Conservation (phyloP, 2,329 filamentous ascomycete species). For the Ilyonectria sp. region DNA sequence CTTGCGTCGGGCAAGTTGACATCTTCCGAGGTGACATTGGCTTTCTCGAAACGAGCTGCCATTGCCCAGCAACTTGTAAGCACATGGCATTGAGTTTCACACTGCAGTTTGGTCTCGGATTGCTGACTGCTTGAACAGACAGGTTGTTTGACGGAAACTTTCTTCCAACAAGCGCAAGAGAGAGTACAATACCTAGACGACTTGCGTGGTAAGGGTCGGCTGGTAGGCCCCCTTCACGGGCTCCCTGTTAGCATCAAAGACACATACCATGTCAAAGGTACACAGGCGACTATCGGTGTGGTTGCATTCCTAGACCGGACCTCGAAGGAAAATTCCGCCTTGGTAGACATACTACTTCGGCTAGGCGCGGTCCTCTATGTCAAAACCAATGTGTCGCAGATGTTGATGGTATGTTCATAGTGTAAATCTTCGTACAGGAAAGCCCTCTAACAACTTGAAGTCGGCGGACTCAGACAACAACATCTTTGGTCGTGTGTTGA, state of each 20-base stretch:
- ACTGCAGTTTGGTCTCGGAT: not conserved
- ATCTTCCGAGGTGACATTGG: conserved; percentile 55
- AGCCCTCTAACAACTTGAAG: not conserved
- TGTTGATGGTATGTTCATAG: conserved; percentile 27
- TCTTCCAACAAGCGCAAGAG: conserved; percentile 56
- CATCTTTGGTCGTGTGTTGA: conserved; percentile 70
- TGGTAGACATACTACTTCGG: conserved; percentile 29
- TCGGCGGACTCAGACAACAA: conserved; percentile 55
- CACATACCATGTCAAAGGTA: conserved; percentile 17
- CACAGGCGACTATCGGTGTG: conserved; percentile 25
- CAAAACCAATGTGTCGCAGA: conserved; percentile 36
- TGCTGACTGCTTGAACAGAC: conserved; percentile 15
- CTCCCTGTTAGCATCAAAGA: conserved; percentile 35
- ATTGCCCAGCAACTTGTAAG: conserved; percentile 50
- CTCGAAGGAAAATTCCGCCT: conserved; percentile 19
- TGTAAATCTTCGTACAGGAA: not conserved
- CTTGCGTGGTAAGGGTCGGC: conserved; percentile 23
- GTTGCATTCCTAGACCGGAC: conserved; percentile 24
- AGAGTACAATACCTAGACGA: conserved; percentile 38
- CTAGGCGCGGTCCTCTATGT: conserved; percentile 29
- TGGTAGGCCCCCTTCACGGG: conserved; percentile 38
- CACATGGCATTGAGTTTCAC: too few relatives aligned
- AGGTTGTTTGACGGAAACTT: conserved; percentile 60
- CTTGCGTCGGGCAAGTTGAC: conserved; percentile 53
- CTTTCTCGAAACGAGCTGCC: conserved; percentile 49